phyloP scores from a whole-genome alignment of 208 protist genomes.

The Angomonas deanei region DNA sequence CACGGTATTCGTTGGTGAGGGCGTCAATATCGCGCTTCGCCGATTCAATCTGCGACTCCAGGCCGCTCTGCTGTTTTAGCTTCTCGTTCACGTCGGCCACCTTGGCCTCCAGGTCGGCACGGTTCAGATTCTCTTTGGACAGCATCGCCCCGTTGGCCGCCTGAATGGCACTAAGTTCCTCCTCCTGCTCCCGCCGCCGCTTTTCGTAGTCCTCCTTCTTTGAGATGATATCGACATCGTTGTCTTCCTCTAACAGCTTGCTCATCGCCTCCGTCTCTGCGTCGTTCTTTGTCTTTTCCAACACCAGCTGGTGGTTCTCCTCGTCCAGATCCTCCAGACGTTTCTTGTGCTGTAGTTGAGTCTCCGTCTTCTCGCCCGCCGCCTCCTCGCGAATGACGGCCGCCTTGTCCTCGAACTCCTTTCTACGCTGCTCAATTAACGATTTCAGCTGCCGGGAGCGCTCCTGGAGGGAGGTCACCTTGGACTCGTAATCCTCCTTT shows the following conservation, averaged over 20 bases:
- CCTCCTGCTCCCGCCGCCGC: slow-evolving; percentile 85
- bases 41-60: slow-evolving; percentile 91
- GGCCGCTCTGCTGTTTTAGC: slow-evolving; percentile 68
- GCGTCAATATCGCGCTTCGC: slow-evolving; percentile 93
- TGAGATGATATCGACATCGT: slow-evolving; percentile 92
- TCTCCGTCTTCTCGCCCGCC: slow-evolving; percentile 22
- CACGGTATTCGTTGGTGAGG: slow-evolving; percentile 88
- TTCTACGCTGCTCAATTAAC: slow-evolving; percentile 73
- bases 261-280: slow-evolving; percentile 80
- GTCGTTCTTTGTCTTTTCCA: slow-evolving; percentile 67
- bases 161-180: slow-evolving; percentile 83
- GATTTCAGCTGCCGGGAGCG: slow-evolving; percentile 66
- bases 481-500: slow-evolving; percentile 87
- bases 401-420: slow-evolving; percentile 41
- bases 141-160: slow-evolving; percentile 81
- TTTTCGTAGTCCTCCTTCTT: slow-evolving; percentile 92
- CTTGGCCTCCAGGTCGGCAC: slow-evolving; percentile 90
- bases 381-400: slow-evolving; percentile 43
- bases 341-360: slow-evolving; percentile 41
- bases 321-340: slow-evolving; percentile 54
- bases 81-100: slow-evolving; percentile 84
- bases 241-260: slow-evolving; percentile 92
- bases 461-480: slow-evolving; percentile 83
- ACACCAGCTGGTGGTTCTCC: slow-evolving; percentile 45
- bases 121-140: slow-evolving; percentile 88